Conservation (phyloP, 441 rosid genomes). For the Gossypium gossypioides region DNA sequence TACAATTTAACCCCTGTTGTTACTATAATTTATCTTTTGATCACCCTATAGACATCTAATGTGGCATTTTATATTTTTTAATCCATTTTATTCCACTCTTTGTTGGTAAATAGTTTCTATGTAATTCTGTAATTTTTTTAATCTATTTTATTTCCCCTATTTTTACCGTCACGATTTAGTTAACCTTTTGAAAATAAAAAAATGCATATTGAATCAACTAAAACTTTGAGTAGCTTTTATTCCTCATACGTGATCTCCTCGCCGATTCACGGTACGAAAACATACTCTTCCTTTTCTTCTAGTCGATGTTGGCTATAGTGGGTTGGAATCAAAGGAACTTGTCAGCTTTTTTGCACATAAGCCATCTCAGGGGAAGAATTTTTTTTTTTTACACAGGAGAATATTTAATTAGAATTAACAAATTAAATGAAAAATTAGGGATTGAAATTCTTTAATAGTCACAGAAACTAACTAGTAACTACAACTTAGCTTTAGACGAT, state of each 20-base stretch:
- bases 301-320: conserved; percentile 35
- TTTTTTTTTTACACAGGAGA: background rate
- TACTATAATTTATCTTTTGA: no score
- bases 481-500: no score
- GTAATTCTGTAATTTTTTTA: no score
- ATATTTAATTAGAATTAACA: background rate
- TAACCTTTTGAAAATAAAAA: no score
- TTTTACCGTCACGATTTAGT: no score
- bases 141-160: no score
- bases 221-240: conserved; percentile 56
- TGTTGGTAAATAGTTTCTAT: no score
- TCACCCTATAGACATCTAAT: no score
- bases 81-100: no score
- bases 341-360: conserved; percentile 25
- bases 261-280: conserved; percentile 73
- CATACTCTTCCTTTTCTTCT: conserved; percentile 79
- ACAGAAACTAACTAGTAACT: background rate
- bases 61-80: no score
- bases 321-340: conserved; percentile 58
- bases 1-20: no score
- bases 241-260: conserved; percentile 59
- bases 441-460: conserved; percentile 17
- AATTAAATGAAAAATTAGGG: background rate
- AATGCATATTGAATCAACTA: conserved; percentile 13
- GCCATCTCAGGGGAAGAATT: conserved; percentile 20